These are phyloP conservation scores for Lentinula raphanica DNA, from an alignment of 768 basidiomycete genomes.

Conservation along the genomic window DNA sequence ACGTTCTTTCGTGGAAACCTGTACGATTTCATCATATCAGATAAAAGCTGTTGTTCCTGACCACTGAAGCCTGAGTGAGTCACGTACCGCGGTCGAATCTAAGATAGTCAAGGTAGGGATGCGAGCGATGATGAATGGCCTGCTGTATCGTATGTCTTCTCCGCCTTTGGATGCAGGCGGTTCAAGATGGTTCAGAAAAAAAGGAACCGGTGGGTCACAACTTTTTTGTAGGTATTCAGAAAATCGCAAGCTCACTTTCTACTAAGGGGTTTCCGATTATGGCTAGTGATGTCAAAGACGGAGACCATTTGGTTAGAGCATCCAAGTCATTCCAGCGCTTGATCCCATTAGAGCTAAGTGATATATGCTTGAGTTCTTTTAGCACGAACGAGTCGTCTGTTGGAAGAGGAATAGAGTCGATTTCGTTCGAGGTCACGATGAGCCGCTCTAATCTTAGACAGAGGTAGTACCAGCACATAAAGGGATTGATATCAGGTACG, in stretches of 20 bases:
- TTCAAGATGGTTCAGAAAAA: not conserved
- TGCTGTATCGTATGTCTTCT: constrained; percentile 33
- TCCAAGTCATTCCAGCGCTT: constrained; percentile 60
- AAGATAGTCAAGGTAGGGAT: constrained; percentile 57
- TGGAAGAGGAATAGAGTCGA: constrained; percentile 46
- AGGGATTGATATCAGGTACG: constrained; percentile 17
- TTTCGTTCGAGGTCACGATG: constrained; percentile 58
- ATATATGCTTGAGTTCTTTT: constrained; percentile 48
- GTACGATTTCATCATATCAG: constrained; percentile 11
- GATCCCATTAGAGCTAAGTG: constrained; percentile 59
- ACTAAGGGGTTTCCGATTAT: constrained; percentile 61
- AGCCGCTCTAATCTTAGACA: constrained; percentile 55
- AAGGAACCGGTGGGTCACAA: not conserved
- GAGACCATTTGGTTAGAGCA: constrained; percentile 63
- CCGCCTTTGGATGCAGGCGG: no score
- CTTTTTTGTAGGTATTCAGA: not conserved
- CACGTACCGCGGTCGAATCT: constrained; percentile 63
- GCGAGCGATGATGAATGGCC: constrained; percentile 62
- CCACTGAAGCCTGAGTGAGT: no score
- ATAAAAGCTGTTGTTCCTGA: no score
- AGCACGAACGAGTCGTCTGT: constrained; percentile 19
- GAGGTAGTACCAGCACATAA: constrained; percentile 9
- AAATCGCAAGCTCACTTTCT: constrained; percentile 33
- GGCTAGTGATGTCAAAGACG: constrained; percentile 54
- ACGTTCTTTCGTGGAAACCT: constrained; percentile 71